phyloP scores from a whole-genome alignment of 768 basidiomycete species.

The Mycena rebaudengoi region DNA sequence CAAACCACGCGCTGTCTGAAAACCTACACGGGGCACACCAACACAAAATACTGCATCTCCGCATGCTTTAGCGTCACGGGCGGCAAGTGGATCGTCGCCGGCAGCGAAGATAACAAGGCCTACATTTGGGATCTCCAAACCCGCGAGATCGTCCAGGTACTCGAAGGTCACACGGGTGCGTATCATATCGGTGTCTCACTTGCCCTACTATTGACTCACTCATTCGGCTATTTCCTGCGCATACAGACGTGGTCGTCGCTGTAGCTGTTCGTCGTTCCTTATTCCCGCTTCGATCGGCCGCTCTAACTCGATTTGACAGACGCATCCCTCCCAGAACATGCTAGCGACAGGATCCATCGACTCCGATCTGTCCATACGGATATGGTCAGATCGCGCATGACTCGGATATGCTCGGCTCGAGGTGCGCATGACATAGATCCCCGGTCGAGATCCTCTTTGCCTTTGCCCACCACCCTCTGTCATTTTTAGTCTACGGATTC shows the following conservation, averaged over 20 bases:
- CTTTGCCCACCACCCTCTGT: too few relatives aligned
- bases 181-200: background rate
- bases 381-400: slow-evolving; percentile 74
- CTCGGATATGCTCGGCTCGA: background rate
- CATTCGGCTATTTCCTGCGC: slow-evolving; percentile 13
- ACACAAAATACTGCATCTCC: slow-evolving; percentile 85
- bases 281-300: slow-evolving; percentile 16
- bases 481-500: slow-evolving; percentile 11
- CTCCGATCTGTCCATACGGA: slow-evolving; percentile 79
- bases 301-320: slow-evolving; percentile 50
- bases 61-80: slow-evolving; percentile 87
- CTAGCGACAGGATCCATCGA: slow-evolving; percentile 91
- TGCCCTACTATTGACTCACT: background rate
- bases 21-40: slow-evolving; percentile 86
- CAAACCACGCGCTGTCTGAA: slow-evolving; percentile 91
- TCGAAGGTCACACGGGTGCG: slow-evolving; percentile 79
- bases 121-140: slow-evolving; percentile 94
- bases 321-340: slow-evolving; percentile 86
- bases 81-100: slow-evolving; percentile 90
- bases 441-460: too few relatives aligned
- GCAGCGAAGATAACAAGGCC: slow-evolving; percentile 89
- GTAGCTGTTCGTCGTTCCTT: slow-evolving; percentile 65
- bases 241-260: slow-evolving; percentile 77
- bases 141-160: slow-evolving; percentile 82
- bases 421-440: too few relatives aligned